phyloP scores from a whole-genome alignment of 2,329 filamentous ascomycete species.

The Hymenotorrendiella dingleyae region DNA sequence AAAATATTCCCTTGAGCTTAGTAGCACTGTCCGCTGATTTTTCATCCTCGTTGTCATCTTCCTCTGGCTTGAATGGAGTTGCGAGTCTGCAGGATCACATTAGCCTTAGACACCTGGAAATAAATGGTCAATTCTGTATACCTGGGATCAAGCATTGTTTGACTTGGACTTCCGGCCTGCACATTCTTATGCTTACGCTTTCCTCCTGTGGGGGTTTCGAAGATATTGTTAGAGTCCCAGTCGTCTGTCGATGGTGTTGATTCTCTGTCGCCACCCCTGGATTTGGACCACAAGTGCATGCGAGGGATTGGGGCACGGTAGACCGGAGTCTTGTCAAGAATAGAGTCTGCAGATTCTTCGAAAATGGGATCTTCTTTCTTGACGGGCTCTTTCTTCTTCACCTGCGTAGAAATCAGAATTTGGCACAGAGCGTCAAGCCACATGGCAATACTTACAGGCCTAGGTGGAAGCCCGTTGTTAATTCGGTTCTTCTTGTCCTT shows the following conservation, averaged over 20 bases:
- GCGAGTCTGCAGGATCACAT: slow-evolving; percentile 14
- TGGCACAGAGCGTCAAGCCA: too few relatives aligned
- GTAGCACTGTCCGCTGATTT: slow-evolving; percentile 27
- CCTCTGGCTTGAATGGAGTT: slow-evolving; percentile 20
- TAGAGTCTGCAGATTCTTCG: not conserved
- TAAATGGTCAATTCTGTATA: slow-evolving; percentile 6
- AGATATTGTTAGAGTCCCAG: slow-evolving; percentile 17
- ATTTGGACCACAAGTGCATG: slow-evolving; percentile 28
- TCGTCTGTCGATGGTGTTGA: slow-evolving; percentile 10
- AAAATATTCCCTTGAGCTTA: slow-evolving; percentile 63
- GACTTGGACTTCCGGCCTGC: slow-evolving; percentile 8
- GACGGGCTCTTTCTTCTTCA: slow-evolving; percentile 14
- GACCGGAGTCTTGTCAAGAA: slow-evolving; percentile 13
- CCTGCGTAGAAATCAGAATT: too few relatives aligned
- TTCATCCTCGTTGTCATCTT: slow-evolving; percentile 15
- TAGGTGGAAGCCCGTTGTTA: not conserved
- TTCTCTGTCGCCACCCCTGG: slow-evolving; percentile 2
- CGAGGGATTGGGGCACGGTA: slow-evolving; percentile 28
- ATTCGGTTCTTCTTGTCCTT: slow-evolving; percentile 20
- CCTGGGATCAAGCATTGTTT: slow-evolving; percentile 18
- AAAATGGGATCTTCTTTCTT: slow-evolving; percentile 1
- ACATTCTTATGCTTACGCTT: slow-evolving; percentile 24
- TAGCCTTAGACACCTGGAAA: slow-evolving; percentile 4
- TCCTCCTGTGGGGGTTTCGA: slow-evolving; percentile 26
- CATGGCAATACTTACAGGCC: too few relatives aligned